Evolutionary conservation across 257 asterid species (phyloP).

Genomic region (Phtheirospermum japonicum): DNA sequence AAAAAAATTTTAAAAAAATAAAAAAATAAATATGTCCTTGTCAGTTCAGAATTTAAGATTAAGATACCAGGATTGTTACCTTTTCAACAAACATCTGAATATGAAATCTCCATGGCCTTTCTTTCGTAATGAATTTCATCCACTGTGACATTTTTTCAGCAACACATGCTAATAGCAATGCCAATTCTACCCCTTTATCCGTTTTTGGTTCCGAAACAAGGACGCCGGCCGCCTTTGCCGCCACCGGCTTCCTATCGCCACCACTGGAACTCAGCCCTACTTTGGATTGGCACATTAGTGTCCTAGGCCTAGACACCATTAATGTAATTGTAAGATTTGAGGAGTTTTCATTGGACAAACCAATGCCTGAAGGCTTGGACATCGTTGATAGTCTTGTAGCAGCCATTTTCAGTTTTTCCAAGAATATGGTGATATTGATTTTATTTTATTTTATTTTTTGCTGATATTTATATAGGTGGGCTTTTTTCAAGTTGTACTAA

Average conservation of each 20-base stretch:
- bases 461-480: conserved; percentile 19
- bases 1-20: too few species aligned
- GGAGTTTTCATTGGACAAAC: conserved; percentile 19
- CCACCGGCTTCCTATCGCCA: conserved; percentile 28
- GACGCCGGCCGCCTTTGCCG: conserved; percentile 39
- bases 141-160: conserved; percentile 30
- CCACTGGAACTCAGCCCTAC: conserved; percentile 29
- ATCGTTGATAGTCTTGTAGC: conserved; percentile 41
- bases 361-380: conserved; percentile 32
- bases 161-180: conserved; percentile 24
- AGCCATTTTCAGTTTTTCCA: too few species aligned
- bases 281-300: conserved; percentile 31
- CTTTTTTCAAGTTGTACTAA: conserved; percentile 21
- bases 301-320: conserved; percentile 27
- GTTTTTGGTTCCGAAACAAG: conserved; percentile 41
- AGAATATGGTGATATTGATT: too few species aligned
- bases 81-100: conserved; percentile 60
- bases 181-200: conserved; percentile 37
- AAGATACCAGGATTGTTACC: conserved; percentile 34
- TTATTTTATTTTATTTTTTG: background rate
- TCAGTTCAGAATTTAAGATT: too few species aligned
- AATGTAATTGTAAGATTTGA: too few species aligned
- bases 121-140: conserved; percentile 29
- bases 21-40: too few species aligned
- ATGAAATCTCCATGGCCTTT: conserved; percentile 42